Conservation (phyloP, 1,139 yeast species). For the Pichia sp. region DNA sequence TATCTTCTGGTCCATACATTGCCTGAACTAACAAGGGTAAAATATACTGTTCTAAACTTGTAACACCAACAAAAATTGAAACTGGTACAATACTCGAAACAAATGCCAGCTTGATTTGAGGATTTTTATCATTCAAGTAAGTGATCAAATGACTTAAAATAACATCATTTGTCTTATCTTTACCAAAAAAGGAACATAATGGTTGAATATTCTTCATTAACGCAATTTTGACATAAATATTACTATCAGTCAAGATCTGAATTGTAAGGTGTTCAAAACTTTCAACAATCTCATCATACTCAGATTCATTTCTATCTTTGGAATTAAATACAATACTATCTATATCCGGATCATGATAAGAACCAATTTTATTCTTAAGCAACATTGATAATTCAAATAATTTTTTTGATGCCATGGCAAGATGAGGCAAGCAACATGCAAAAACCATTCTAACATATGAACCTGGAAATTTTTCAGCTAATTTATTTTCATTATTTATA, state of each 20-base stretch:
- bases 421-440: conserved; percentile 66
- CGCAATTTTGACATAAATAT: conserved; percentile 61
- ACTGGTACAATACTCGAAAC: conserved; percentile 72
- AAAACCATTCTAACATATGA: conserved; percentile 55
- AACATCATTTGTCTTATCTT: conserved; percentile 81
- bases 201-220: conserved; percentile 64
- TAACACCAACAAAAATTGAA: conserved; percentile 74
- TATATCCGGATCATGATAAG: conserved; percentile 33
- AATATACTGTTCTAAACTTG: conserved; percentile 81
- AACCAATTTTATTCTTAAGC: conserved; percentile 34
- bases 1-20: conserved; percentile 74
- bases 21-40: conserved; percentile 81
- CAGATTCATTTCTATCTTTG: conserved; percentile 28
- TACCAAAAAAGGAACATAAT: conserved; percentile 76
- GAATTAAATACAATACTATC: conserved; percentile 24
- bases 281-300: conserved; percentile 27
- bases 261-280: conserved; percentile 64
- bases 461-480: conserved; percentile 3
- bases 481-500: neutral
- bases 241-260: conserved; percentile 61
- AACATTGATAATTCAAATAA: conserved; percentile 64
- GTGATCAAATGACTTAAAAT: conserved; percentile 88
- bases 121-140: conserved; percentile 74
- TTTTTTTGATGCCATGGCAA: conserved; percentile 57
- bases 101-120: conserved; percentile 62